These are phyloP conservation scores for Colletotrichum sp. DNA, from an alignment of 2,329 filamentous ascomycete genomes.

Conservation along the genomic window DNA sequence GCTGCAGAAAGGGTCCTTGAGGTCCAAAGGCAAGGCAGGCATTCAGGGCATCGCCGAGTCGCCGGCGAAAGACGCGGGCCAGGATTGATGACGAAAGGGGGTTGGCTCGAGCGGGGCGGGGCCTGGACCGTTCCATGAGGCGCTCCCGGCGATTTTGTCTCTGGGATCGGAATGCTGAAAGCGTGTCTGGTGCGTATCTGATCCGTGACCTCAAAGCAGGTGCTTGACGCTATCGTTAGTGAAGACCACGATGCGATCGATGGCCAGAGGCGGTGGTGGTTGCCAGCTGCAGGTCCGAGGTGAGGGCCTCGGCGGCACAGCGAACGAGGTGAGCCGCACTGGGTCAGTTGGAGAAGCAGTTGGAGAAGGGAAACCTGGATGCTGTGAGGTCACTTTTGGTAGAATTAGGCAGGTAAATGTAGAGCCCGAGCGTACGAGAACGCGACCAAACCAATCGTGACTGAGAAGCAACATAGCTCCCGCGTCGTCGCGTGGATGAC, in stretches of 20 bases:
- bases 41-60: background rate
- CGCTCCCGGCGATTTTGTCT: background rate
- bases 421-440: background rate
- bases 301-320: background rate
- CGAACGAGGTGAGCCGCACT: background rate
- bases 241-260: background rate
- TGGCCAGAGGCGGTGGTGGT: background rate
- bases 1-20: conserved; percentile 1
- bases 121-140: conserved; percentile 2
- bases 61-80: background rate
- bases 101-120: background rate
- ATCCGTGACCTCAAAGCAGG: background rate
- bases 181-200: background rate
- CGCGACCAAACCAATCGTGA: background rate
- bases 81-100: conserved; percentile 1
- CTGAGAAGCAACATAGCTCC: background rate
- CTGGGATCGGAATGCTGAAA: background rate
- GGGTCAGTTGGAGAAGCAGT: background rate
- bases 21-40: background rate
- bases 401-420: background rate
- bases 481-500: conserved; percentile 4
- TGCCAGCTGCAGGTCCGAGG: background rate
- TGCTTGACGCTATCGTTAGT: background rate
- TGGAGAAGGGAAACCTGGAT: background rate
- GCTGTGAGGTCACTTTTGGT: background rate